Conservation (phyloP, 148 eudicot genomes). For the Spergularia marina region DNA sequence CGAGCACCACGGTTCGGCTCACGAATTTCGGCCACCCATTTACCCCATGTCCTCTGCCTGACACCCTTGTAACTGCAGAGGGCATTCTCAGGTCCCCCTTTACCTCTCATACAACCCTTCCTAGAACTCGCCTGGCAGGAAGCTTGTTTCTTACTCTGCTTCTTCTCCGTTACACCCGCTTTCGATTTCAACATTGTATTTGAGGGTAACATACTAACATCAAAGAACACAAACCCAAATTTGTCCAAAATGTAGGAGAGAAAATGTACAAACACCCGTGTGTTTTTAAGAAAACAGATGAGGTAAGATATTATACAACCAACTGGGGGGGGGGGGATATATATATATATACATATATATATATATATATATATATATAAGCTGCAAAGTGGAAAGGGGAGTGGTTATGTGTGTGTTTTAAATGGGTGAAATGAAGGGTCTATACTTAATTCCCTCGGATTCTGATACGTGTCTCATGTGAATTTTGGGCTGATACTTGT, state of each 20-base stretch:
- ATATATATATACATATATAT: too few relatives aligned
- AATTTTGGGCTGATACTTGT: slow-evolving; percentile 41
- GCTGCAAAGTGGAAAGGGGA: slow-evolving; percentile 8
- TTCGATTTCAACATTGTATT: slow-evolving; percentile 39
- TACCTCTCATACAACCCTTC: slow-evolving; percentile 93
- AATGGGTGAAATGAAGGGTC: slow-evolving; percentile 5
- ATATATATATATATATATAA: too few relatives aligned
- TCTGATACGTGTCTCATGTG: slow-evolving; percentile 38
- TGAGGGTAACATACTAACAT: too few relatives aligned
- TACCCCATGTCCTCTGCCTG: slow-evolving; percentile 97
- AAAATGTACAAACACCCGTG: neutral
- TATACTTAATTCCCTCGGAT: slow-evolving; percentile 18
- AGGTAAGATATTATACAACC: slow-evolving; percentile 6
- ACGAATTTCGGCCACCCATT: slow-evolving; percentile 97
- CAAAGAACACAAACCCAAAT: too few relatives aligned
- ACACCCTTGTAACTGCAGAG: slow-evolving; percentile 89
- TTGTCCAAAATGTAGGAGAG: neutral
- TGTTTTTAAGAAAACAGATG: neutral
- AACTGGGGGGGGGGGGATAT: neutral
- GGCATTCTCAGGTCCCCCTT: slow-evolving; percentile 95
- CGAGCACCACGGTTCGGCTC: slow-evolving; percentile 93
- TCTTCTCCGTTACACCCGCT: slow-evolving; percentile 27
- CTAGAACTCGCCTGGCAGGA: slow-evolving; percentile 48
- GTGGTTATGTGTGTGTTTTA: neutral
- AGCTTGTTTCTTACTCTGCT: slow-evolving; percentile 30